These are phyloP conservation scores for Xerocomellus intermedius DNA, from an alignment of 768 basidiomycete genomes.

Conservation along the genomic window DNA sequence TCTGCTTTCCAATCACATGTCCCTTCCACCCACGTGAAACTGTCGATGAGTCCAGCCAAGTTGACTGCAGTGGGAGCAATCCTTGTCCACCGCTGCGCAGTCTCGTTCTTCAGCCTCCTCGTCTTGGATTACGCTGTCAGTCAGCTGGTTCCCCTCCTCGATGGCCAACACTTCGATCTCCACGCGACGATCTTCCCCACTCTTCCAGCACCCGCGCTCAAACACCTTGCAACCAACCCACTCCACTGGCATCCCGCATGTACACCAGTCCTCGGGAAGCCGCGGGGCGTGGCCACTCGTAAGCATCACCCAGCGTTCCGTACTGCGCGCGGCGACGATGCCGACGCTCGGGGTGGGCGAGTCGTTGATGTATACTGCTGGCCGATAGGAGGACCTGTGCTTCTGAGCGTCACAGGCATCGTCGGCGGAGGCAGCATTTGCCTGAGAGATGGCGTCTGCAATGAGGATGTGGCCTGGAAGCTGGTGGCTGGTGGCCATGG, in stretches of 20 bases:
- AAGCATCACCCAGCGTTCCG: no score
- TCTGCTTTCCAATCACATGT: slow-evolving; percentile 62
- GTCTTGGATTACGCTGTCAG: slow-evolving; percentile 71
- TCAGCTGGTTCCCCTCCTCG: no score
- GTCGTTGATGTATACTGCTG: no score
- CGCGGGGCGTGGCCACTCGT: slow-evolving; percentile 68
- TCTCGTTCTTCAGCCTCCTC: slow-evolving; percentile 46
- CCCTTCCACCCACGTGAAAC: slow-evolving; percentile 65
- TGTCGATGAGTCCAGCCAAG: slow-evolving; percentile 68
- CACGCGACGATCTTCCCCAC: no score
- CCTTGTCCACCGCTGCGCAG: slow-evolving; percentile 69
- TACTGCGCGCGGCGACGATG: slow-evolving; percentile 53
- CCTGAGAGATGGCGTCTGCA: slow-evolving; percentile 34
- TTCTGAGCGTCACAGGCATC: no score
- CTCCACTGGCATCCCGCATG: slow-evolving; percentile 95
- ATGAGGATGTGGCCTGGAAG: slow-evolving; percentile 51
- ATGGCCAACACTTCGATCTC: no score
- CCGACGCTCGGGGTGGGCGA: no score
- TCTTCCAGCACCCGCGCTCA: slow-evolving; percentile 92
- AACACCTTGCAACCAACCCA: slow-evolving; percentile 91
- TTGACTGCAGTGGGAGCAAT: slow-evolving; percentile 67
- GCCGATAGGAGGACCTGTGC: no score
- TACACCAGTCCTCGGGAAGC: slow-evolving; percentile 90
- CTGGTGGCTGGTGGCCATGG: slow-evolving; percentile 62
- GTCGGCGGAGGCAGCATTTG: no score